Evolutionary conservation across 768 basidiomycete species (phyloP).

Genomic region (Calocybe gangraenosa): DNA sequence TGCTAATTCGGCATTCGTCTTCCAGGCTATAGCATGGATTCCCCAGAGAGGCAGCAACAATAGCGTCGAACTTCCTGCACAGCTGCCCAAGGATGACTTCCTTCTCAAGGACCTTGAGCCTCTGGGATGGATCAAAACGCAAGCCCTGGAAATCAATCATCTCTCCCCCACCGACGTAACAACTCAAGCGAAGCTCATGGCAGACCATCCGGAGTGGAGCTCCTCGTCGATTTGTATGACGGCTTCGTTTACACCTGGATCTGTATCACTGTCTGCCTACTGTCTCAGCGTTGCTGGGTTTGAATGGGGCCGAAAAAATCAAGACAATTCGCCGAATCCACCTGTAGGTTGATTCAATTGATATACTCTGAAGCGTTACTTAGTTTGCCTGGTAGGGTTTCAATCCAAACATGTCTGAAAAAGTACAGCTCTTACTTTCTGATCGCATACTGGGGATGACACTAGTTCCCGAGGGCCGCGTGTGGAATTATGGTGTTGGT

Average conservation of each 20-base stretch:
- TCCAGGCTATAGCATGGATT: constrained; percentile 86
- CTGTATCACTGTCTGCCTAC: constrained; percentile 92
- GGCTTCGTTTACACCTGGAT: constrained; percentile 96
- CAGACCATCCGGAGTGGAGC: constrained; percentile 92
- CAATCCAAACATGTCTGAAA: constrained; percentile 98
- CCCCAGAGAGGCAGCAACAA: constrained; percentile 97
- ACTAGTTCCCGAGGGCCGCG: constrained; percentile 86
- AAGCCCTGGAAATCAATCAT: constrained; percentile 87
- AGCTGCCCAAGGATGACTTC: constrained; percentile 93
- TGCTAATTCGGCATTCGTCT: neutral
- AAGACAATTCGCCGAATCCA: constrained; percentile 80
- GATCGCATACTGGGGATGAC: constrained; percentile 97
- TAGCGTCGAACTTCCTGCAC: constrained; percentile 83
- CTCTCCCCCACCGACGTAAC: constrained; percentile 91
- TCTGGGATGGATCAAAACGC: constrained; percentile 96
- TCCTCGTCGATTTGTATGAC: constrained; percentile 92
- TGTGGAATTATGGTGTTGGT: constrained; percentile 97
- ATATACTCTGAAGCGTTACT: neutral
- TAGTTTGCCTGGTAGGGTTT: constrained; percentile 55
- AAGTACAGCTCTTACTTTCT: constrained; percentile 88
- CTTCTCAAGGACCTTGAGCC: constrained; percentile 93
- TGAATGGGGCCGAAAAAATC: constrained; percentile 96
- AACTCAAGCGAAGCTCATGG: constrained; percentile 95
- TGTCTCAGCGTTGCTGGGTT: constrained; percentile 88
- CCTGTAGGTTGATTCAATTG: constrained; percentile 34